Percentiles rank a stretch among this genome's conserved stretches.
Evolutionary conservation across 305 asterid genomes (phyloP).

Genomic region (Salvia sclarea): DNA sequence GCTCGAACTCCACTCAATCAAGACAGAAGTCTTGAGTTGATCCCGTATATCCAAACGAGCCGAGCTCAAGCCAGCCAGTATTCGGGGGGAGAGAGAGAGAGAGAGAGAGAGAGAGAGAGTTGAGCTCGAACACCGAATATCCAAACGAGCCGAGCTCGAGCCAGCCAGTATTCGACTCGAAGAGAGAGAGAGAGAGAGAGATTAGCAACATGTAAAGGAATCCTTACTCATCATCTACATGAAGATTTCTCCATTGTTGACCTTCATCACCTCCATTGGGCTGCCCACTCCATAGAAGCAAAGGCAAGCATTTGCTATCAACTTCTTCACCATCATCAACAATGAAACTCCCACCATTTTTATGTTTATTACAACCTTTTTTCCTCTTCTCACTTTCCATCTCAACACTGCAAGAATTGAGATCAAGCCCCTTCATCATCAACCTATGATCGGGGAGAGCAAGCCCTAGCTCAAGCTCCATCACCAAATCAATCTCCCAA

Average conservation of each 20-base stretch:
- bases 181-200: too few relatives aligned
- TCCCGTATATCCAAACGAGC: too few relatives aligned
- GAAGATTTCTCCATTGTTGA: neutral
- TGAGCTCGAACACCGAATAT: too few relatives aligned
- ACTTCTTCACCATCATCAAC: slow-evolving; percentile 19
- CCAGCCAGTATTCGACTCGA: too few relatives aligned
- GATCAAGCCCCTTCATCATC: slow-evolving; percentile 18
- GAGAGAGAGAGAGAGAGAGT: too few relatives aligned
- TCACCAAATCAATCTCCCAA: neutral
- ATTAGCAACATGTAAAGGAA: too few relatives aligned
- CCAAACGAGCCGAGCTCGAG: too few relatives aligned
- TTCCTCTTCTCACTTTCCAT: slow-evolving; percentile 7
- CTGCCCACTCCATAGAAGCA: slow-evolving; percentile 52
- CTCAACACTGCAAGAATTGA: slow-evolving; percentile 21
- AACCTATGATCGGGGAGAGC: slow-evolving; percentile 46
- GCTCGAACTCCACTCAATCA: too few relatives aligned
- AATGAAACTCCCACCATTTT: neutral
- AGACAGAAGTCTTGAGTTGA: too few relatives aligned
- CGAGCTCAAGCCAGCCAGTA: too few relatives aligned
- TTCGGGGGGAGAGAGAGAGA: too few relatives aligned
- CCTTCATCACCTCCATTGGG: slow-evolving; percentile 39
- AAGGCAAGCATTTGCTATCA: slow-evolving; percentile 33
- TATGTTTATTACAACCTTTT: neutral
- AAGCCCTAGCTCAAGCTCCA: slow-evolving; percentile 71
- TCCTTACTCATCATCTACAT: slow-evolving; percentile 11